Percentiles rank a stretch among this genome's conserved stretches.
phyloP scores from a whole-genome alignment of 176 grass and related monocot species.

The Cocos nucifera region DNA sequence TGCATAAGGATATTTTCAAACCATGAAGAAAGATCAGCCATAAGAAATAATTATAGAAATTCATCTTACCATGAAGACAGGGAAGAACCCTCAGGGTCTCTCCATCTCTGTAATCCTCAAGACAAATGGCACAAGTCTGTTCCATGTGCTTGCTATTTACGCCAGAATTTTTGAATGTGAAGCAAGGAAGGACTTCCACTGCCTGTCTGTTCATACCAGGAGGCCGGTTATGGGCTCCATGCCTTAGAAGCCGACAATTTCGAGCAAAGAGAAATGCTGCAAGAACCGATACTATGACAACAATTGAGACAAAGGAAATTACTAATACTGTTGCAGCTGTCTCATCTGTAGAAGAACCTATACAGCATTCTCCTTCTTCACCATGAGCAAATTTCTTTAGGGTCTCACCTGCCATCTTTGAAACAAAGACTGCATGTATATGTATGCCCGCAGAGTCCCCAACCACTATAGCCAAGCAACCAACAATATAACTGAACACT shows the following conservation, averaged over 20 bases:
- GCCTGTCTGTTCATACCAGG: slow-evolving; percentile 58
- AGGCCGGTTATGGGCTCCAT: slow-evolving; percentile 39
- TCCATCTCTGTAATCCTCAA: slow-evolving; percentile 76
- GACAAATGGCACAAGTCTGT: slow-evolving; percentile 68
- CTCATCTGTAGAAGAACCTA: slow-evolving; percentile 72
- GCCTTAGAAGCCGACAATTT: slow-evolving; percentile 67
- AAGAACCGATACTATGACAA: slow-evolving; percentile 76
- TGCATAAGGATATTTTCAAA: no score
- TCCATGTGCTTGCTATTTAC: slow-evolving; percentile 35
- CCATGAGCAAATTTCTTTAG: slow-evolving; percentile 64
- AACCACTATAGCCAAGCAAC: slow-evolving; percentile 38
- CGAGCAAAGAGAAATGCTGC: slow-evolving; percentile 75
- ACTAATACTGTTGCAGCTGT: slow-evolving; percentile 78
- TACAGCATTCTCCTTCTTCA: slow-evolving; percentile 60
- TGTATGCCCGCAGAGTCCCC: slow-evolving; percentile 69
- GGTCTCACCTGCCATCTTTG: slow-evolving; percentile 61
- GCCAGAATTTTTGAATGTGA: slow-evolving; percentile 31
- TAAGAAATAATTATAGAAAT: no score
- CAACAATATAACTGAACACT: neutral
- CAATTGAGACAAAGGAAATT: slow-evolving; percentile 74
- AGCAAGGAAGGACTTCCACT: slow-evolving; percentile 55
- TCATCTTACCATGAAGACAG: slow-evolving; percentile 68
- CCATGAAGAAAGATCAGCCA: no score
- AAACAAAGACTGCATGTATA: slow-evolving; percentile 80
- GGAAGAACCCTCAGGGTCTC: slow-evolving; percentile 70